Evolutionary conservation across 257 asterid species (phyloP).

Genomic region (Thymus mandschuricus): DNA sequence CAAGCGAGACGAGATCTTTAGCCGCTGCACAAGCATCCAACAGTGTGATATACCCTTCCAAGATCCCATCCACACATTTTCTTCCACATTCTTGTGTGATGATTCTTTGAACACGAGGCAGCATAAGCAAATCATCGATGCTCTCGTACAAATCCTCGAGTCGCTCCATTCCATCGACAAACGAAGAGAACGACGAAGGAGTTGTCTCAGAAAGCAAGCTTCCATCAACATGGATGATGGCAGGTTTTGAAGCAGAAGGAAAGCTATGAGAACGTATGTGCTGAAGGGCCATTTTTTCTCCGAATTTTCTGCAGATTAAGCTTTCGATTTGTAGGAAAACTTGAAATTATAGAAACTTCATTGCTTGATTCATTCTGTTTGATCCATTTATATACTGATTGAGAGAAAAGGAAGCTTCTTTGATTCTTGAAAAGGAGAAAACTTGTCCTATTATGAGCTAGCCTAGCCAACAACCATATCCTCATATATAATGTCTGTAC

Average conservation of each 20-base stretch:
- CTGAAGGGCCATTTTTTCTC: conserved; percentile 38
- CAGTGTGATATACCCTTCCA: conserved; percentile 43
- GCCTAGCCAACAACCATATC: neutral
- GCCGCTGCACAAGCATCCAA: conserved; percentile 43
- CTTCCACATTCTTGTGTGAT: conserved; percentile 29
- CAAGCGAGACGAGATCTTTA: conserved; percentile 32
- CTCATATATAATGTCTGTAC: neutral
- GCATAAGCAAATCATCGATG: conserved; percentile 37
- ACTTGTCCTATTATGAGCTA: neutral
- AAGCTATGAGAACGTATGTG: conserved; percentile 53
- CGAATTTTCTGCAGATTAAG: neutral
- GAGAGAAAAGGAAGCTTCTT: neutral
- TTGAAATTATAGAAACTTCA: neutral
- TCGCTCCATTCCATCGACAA: conserved; percentile 23
- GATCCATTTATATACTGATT: neutral
- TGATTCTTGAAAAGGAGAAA: conserved; percentile 4
- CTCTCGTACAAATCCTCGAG: conserved; percentile 35
- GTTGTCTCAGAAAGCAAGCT: conserved; percentile 30
- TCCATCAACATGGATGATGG: conserved; percentile 41
- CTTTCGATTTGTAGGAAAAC: neutral
- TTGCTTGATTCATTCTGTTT: neutral
- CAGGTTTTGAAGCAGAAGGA: conserved; percentile 38
- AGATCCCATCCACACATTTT: conserved; percentile 36
- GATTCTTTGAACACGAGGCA: conserved; percentile 38
- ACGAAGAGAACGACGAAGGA: conserved; percentile 37